A percentile compares a stretch with the other conserved stretches of the same genome.
Evolutionary conservation across 2,329 filamentous ascomycete species (phyloP).

Genomic region (Lasiodiplodia hormozganensis): DNA sequence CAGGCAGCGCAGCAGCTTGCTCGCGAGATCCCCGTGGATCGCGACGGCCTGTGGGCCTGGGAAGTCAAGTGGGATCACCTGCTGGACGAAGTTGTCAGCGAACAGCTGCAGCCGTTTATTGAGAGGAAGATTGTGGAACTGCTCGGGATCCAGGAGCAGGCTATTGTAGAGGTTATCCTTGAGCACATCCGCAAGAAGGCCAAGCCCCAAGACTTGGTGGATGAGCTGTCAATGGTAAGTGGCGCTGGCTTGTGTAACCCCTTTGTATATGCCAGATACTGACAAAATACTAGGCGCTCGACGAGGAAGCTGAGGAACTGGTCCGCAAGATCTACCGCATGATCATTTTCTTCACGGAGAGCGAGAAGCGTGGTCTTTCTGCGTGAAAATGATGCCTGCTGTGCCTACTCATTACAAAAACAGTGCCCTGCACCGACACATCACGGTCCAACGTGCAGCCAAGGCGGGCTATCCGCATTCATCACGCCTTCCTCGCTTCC

Average conservation of each 20-base stretch:
- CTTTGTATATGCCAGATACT: constrained; percentile 37
- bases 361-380: constrained; percentile 26
- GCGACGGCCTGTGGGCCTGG: constrained; percentile 90
- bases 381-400: neutral
- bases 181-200: constrained; percentile 80
- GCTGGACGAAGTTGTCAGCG: constrained; percentile 78
- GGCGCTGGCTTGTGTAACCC: neutral
- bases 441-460: neutral
- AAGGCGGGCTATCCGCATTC: neutral
- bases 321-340: constrained; percentile 98
- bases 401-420: constrained; percentile 57
- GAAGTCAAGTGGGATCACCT: constrained; percentile 90
- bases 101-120: constrained; percentile 91
- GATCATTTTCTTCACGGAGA: constrained; percentile 29
- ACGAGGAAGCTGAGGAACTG: constrained; percentile 91
- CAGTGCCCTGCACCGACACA: neutral
- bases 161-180: constrained; percentile 91
- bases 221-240: constrained; percentile 81
- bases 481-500: neutral
- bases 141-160: constrained; percentile 93
- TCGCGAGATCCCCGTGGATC: constrained; percentile 86
- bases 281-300: constrained; percentile 69
- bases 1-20: constrained; percentile 83
- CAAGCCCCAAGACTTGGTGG: constrained; percentile 79
- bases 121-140: constrained; percentile 99